Percentiles rank a stretch among this genome's conserved stretches.
Conservation (phyloP, 345 rosid species). For the Nephelium lappaceum region DNA sequence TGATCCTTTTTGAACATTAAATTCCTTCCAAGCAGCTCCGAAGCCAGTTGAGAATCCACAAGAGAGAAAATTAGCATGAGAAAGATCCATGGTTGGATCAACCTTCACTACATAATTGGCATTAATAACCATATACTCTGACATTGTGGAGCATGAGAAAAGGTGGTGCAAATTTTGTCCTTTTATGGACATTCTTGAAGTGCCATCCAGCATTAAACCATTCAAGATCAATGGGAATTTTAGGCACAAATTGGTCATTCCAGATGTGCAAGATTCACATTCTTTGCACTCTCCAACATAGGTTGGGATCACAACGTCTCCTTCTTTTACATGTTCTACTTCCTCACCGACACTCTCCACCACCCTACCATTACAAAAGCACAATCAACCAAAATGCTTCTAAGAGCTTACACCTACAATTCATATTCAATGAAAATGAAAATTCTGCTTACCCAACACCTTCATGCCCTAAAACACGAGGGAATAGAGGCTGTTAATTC, state of each 20-base stretch:
- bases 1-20: constrained; percentile 53
- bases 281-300: constrained; percentile 54
- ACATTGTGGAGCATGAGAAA: constrained; percentile 65
- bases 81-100: constrained; percentile 37
- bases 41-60: constrained; percentile 77
- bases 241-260: constrained; percentile 51
- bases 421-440: too few species aligned
- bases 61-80: constrained; percentile 56
- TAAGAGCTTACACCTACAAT: too few species aligned
- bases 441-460: constrained; percentile 59
- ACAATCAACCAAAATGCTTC: neutral
- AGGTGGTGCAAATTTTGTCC: constrained; percentile 51
- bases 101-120: constrained; percentile 50
- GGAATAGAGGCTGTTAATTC: constrained; percentile 48
- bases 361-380: constrained; percentile 27
- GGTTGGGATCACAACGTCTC: constrained; percentile 63
- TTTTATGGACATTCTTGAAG: constrained; percentile 55
- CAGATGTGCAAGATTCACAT: constrained; percentile 59
- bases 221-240: constrained; percentile 35
- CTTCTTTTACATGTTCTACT: constrained; percentile 45
- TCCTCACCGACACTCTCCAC: constrained; percentile 72
- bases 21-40: constrained; percentile 80
- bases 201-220: constrained; percentile 53
- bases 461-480: constrained; percentile 81
- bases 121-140: constrained; percentile 59